Evolutionary conservation across 345 rosid genomes (phyloP).

Genomic region (Microcos paniculata): DNA sequence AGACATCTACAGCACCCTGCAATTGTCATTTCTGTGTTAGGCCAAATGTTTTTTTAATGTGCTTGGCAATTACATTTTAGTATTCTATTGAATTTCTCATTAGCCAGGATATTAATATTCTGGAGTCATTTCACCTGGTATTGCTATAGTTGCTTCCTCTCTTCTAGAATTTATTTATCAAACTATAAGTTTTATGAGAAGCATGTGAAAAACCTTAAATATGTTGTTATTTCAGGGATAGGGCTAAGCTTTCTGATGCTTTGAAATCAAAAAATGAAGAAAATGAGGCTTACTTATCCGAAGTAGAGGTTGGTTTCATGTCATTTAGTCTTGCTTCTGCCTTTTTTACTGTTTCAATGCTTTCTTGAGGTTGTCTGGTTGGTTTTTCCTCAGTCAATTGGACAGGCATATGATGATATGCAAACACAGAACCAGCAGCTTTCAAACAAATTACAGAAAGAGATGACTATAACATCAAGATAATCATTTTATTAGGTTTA

Average conservation of each 20-base stretch:
- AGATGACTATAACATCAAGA: too few species aligned
- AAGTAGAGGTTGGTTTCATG: slow-evolving; percentile 77
- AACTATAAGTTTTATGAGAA: slow-evolving; percentile 5
- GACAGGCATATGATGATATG: slow-evolving; percentile 92
- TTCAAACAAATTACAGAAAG: too few species aligned
- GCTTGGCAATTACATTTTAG: too few species aligned
- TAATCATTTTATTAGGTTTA: too few species aligned
- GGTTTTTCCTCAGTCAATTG: slow-evolving; percentile 82
- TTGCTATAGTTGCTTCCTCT: too few species aligned
- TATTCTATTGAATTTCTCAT: too few species aligned
- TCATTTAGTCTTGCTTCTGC: slow-evolving; percentile 10
- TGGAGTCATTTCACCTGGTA: too few species aligned
- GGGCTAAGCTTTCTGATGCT: slow-evolving; percentile 53
- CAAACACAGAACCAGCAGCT: slow-evolving; percentile 95
- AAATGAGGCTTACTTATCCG: slow-evolving; percentile 85
- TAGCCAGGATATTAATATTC: too few species aligned
- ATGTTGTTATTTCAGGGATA: slow-evolving; percentile 54
- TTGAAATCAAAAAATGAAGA: slow-evolving; percentile 87
- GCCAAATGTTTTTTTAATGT: too few species aligned
- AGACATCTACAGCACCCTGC: too few species aligned
- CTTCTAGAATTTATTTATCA: too few species aligned
- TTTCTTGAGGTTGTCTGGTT: slow-evolving; percentile 26
- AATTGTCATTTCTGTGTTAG: too few species aligned
- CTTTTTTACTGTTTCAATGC: slow-evolving; percentile 20
- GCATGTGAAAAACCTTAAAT: not conserved